Percentiles rank a stretch among this genome's conserved stretches.
These are phyloP conservation scores for Recurvomyces mirabilis DNA, from an alignment of 495 filamentous ascomycete species.

Conservation along the genomic window DNA sequence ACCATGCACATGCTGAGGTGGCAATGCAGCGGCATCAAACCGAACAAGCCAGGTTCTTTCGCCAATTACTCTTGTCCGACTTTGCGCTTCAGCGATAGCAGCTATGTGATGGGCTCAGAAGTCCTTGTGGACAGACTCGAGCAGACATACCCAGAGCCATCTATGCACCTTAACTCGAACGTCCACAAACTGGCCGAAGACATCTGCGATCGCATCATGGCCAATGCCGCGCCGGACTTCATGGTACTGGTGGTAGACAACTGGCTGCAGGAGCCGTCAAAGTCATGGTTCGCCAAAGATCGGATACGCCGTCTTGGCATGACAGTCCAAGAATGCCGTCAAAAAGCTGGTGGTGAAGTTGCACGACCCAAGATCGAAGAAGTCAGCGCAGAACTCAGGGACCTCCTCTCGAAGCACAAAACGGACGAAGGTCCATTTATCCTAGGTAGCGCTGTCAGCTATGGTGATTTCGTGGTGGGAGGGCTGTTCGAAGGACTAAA, in stretches of 20 bases:
- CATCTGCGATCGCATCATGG: constrained; percentile 16
- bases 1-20: background rate
- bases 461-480: constrained; percentile 32
- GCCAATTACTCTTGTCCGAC: constrained; percentile 44
- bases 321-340: constrained; percentile 33
- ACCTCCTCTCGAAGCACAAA: constrained; percentile 31
- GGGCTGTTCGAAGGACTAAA: constrained; percentile 28
- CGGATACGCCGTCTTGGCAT: constrained; percentile 34
- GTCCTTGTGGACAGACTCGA: constrained; percentile 43
- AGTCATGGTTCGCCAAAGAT: constrained; percentile 36
- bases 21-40: constrained; percentile 22
- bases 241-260: constrained; percentile 28
- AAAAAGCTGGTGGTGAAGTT: constrained; percentile 31
- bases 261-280: constrained; percentile 33
- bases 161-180: constrained; percentile 40
- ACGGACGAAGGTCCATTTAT: constrained; percentile 44
- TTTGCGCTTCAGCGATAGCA: constrained; percentile 39
- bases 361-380: constrained; percentile 31
- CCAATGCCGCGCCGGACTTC: constrained; percentile 21
- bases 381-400: constrained; percentile 32
- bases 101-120: constrained; percentile 42
- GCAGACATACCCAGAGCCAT: constrained; percentile 38
- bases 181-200: constrained; percentile 27
- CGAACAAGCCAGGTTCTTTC: constrained; percentile 31
- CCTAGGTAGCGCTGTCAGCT: constrained; percentile 29